Base-by-base conservation (phyloP, 192 early-diverging fungal species). In the Mortierella hygrophila region DNA sequence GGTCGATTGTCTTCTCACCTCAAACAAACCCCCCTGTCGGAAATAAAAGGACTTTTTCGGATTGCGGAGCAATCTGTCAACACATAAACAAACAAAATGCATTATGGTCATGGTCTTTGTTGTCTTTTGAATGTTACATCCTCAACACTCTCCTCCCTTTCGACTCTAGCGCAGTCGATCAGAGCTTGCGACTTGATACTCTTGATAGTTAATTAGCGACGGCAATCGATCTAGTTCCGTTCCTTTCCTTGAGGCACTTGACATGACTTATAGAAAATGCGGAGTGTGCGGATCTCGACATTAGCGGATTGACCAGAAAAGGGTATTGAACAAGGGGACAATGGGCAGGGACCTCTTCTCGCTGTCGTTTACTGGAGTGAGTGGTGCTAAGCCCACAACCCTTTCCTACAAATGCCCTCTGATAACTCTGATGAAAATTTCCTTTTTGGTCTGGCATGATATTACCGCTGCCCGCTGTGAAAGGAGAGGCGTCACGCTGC, bases 391-490 rank as follows among this genome's bases (percentile, higher is more conserved):
- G 60, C 60, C 60, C 60, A 15, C 11, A 65, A 26, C 29, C 29
- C 11, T 16, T 32, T 8, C 29, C 55, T 60, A n/a, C 8, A 23
- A 8, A 23, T 60, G 6, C 7, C n/a, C 29, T 40, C 4, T 40
- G 35, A 35, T 35, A n/a, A 23, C 57, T 32, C 16, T 47, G 71
- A 41, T 46, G 26, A 78, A 78, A 78, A 78, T 78, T 78, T 23
- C 77, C 77, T 78, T 78, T 78, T 78, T 55, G 26, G 63, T 65
- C 29, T 35, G 35, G 35, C 35, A 35, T 35, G 35, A 35, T 35
- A 35, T 35, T 35, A 35, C 35, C 35, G 35, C 35, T 35, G 35
- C 13, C n/a, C n/a, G 10, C 21, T 9, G 57, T 10, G n/a, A 60
- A 1, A n/a, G 7, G n/a, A 9, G 20, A 23, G 18, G 54, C 4